Percentiles rank a stretch among this genome's conserved stretches.
Evolutionary conservation across 2,329 filamentous ascomycete genomes (phyloP).

Genomic region (Paracoccidioides lutzii): DNA sequence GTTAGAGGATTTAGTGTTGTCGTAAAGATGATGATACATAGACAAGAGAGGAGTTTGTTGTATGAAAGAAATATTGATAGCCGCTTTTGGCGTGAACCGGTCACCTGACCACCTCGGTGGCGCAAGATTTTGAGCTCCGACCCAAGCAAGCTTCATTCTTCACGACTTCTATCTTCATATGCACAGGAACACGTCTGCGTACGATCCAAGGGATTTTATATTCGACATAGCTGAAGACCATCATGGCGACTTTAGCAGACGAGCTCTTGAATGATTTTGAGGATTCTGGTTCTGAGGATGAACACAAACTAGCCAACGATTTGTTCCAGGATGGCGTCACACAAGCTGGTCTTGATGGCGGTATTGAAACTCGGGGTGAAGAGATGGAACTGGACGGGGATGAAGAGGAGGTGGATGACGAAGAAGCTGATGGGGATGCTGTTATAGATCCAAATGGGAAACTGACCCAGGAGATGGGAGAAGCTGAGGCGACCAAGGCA

Average conservation of each 20-base stretch:
- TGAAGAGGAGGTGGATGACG: constrained; percentile 9
- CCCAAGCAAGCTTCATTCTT: neutral
- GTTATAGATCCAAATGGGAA: constrained; percentile 49
- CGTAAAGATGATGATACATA: neutral
- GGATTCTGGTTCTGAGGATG: constrained; percentile 66
- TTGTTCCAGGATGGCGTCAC: constrained; percentile 33
- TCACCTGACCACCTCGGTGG: neutral
- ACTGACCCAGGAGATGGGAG: constrained; percentile 46
- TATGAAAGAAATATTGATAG: neutral
- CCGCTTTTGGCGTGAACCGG: neutral
- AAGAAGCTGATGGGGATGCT: constrained; percentile 20
- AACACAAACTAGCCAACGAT: constrained; percentile 45
- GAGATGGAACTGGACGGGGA: constrained; percentile 14
- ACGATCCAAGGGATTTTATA: neutral
- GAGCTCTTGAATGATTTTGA: constrained; percentile 88
- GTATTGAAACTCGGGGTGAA: constrained; percentile 16
- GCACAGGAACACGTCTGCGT: neutral
- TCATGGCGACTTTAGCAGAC: constrained; percentile 82
- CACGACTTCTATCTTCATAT: neutral
- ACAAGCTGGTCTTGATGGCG: constrained; percentile 14
- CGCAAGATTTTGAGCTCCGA: neutral
- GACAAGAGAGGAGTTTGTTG: neutral
- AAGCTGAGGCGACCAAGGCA: constrained; percentile 41
- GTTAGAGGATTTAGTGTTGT: neutral
- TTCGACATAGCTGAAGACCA: constrained; percentile 8